Evolutionary conservation across 2,329 filamentous ascomycete species (phyloP).

Genomic region (Fusarium keratoplasticum): DNA sequence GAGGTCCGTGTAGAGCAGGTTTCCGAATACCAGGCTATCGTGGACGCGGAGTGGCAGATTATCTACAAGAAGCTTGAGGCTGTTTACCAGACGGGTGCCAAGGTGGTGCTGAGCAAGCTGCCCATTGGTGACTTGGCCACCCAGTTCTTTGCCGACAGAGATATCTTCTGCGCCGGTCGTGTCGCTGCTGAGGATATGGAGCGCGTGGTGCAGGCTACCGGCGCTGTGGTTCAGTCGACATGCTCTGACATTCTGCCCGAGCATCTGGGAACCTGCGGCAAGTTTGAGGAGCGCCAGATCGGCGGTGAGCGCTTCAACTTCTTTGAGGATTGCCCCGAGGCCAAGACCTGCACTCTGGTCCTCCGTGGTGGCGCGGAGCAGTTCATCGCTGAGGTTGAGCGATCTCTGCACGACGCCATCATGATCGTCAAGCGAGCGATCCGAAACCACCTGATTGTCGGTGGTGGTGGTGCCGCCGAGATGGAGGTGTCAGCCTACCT

Average conservation of each 20-base stretch:
- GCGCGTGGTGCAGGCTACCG: constrained; percentile 93
- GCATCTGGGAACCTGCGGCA: constrained; percentile 90
- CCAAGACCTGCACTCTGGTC: constrained; percentile 96
- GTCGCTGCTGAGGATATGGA: constrained; percentile 94
- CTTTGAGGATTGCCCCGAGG: constrained; percentile 94
- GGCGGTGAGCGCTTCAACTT: constrained; percentile 98
- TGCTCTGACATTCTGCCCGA: constrained; percentile 93
- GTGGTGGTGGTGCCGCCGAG: constrained; percentile 92
- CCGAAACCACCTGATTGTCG: constrained; percentile 93
- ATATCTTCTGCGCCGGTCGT: constrained; percentile 97
- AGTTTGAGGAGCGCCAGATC: constrained; percentile 96
- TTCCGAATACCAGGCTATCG: constrained; percentile 98
- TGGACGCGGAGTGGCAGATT: constrained; percentile 99
- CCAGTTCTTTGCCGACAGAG: constrained; percentile 96
- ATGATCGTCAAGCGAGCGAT: constrained; percentile 99
- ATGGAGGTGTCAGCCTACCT: constrained; percentile 98
- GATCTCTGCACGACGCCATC: constrained; percentile 97
- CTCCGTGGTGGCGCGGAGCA: constrained; percentile 97
- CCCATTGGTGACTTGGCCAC: constrained; percentile 98
- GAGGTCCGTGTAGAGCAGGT: constrained; percentile 98
- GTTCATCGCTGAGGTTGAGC: constrained; percentile 98
- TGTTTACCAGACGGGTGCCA: constrained; percentile 91
- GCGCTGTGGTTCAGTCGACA: constrained; percentile 91
- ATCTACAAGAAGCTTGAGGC: constrained; percentile 99
- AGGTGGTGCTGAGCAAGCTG: constrained; percentile 96